Evolutionary conservation across 2,329 filamentous ascomycete species (phyloP).

Genomic region (Fusarium sp.): DNA sequence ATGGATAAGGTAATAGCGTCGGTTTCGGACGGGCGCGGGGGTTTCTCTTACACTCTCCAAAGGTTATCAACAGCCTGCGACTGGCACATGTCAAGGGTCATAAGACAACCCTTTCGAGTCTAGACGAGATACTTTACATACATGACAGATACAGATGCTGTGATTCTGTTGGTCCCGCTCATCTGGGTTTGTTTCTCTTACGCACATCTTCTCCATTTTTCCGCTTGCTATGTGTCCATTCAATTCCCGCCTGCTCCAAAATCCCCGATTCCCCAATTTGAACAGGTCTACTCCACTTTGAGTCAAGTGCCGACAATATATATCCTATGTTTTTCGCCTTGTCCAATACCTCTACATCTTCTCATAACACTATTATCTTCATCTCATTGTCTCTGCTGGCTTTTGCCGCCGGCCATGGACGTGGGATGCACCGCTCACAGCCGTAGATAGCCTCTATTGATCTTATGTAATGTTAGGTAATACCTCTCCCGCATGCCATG

Average conservation of each 20-base stretch:
- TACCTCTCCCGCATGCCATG: conserved; percentile 17
- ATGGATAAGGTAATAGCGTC: conserved; percentile 40
- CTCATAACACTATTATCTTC: not conserved
- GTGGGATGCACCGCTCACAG: conserved; percentile 38
- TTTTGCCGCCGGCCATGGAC: conserved; percentile 26
- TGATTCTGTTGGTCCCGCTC: conserved; percentile 23
- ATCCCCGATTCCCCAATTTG: conserved; percentile 31
- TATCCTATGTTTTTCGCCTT: conserved; percentile 43
- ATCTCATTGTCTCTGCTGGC: no score
- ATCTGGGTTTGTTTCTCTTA: conserved; percentile 33
- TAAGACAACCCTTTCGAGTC: conserved; percentile 21
- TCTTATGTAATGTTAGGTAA: conserved; percentile 45
- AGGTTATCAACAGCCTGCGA: not conserved
- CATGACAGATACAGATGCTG: not conserved
- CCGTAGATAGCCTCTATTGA: conserved; percentile 36
- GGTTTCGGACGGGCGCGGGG: conserved; percentile 28
- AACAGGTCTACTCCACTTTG: conserved; percentile 17
- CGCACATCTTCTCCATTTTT: conserved; percentile 22
- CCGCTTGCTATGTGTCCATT: not conserved
- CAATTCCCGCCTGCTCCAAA: conserved; percentile 18
- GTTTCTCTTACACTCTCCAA: conserved; percentile 18
- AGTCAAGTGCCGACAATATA: conserved; percentile 32
- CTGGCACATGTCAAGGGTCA: conserved; percentile 27
- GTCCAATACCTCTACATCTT: conserved; percentile 20
- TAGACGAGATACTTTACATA: conserved; percentile 1